Conservation (phyloP, 192 early-diverging fungal species). For the Backusella tarrabulga region DNA sequence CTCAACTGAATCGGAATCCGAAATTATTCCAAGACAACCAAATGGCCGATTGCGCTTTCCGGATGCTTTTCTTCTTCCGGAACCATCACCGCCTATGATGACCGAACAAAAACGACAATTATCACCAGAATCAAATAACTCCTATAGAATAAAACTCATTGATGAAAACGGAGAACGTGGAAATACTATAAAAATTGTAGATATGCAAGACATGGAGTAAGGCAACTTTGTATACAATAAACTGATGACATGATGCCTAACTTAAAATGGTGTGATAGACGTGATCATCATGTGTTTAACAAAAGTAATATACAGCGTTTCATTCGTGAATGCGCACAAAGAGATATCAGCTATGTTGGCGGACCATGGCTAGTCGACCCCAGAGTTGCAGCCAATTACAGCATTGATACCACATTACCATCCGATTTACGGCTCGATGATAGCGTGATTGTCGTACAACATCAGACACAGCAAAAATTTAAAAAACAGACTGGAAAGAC, state of each 20-base stretch:
- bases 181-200: neutral
- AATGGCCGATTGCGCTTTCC: slow-evolving; percentile 18
- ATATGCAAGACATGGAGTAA: slow-evolving; percentile 9
- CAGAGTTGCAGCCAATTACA: neutral
- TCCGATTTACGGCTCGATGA: slow-evolving; percentile 27
- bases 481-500: neutral
- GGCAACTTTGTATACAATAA: neutral
- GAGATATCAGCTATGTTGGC: slow-evolving; percentile 46
- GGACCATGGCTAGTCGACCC: slow-evolving; percentile 73
- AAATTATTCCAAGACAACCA: slow-evolving; percentile 15
- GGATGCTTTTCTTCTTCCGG: slow-evolving; percentile 16
- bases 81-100: neutral
- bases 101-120: neutral
- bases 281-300: slow-evolving; percentile 58
- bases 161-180: neutral
- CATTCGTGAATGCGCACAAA: slow-evolving; percentile 63
- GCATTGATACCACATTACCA: slow-evolving; percentile 43
- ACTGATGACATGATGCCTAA: neutral
- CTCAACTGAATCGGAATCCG: slow-evolving; percentile 1
- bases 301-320: slow-evolving; percentile 66
- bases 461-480: neutral
- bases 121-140: neutral
- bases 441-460: neutral
- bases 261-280: neutral
- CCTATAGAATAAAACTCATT: neutral